A percentile compares a stretch with the other conserved stretches of the same genome.
These are phyloP conservation scores for Agrocybe pediades DNA, from an alignment of 768 basidiomycete genomes.

Conservation along the genomic window DNA sequence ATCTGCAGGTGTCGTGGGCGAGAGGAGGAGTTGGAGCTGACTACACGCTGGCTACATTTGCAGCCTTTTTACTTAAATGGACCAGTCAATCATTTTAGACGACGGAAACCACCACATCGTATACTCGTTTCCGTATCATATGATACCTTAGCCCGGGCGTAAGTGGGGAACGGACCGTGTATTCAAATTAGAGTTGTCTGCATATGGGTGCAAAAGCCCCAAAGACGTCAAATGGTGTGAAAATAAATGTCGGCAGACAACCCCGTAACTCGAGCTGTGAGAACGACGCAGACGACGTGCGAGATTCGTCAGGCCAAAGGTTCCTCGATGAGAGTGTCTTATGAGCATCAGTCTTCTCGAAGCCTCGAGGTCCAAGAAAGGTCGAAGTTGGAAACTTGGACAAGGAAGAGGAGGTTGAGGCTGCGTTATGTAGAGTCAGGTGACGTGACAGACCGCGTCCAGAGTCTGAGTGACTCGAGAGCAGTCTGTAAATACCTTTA, in stretches of 20 bases:
- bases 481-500: no score
- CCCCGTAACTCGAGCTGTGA: not conserved
- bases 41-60: not conserved
- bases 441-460: no score
- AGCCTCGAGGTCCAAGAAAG: no score
- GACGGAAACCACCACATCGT: not conserved
- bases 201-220: not conserved
- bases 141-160: not conserved
- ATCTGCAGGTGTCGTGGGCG: not conserved
- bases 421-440: no score
- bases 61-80: slow-evolving; percentile 4
- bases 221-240: not conserved
- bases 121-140: not conserved
- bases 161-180: not conserved
- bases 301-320: no score
- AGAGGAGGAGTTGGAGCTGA: slow-evolving; percentile 9
- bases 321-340: no score
- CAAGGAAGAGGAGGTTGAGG: no score
- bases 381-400: no score
- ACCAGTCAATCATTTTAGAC: not conserved
- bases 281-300: no score
- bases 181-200: not conserved
- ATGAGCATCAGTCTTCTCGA: no score
- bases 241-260: not conserved
- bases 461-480: no score